These are phyloP conservation scores for Serpula lacrymans DNA, from an alignment of 768 basidiomycete species.

Conservation along the genomic window DNA sequence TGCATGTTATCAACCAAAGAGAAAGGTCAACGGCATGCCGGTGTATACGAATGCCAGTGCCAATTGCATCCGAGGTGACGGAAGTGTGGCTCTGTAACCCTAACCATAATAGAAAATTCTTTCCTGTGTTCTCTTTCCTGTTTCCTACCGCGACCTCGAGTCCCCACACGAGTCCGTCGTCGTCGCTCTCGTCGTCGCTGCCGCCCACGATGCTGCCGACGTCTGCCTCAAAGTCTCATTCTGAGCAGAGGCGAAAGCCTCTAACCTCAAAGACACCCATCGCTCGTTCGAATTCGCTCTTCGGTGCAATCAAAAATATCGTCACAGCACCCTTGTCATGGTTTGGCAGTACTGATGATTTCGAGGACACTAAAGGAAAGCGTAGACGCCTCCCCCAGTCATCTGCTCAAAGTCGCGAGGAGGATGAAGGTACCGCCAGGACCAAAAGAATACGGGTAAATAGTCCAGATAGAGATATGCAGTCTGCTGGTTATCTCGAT, in stretches of 20 bases:
- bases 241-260: slow-evolving; percentile 20
- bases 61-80: no score
- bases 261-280: slow-evolving; percentile 31
- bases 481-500: slow-evolving; percentile 46
- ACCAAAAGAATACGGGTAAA: slow-evolving; percentile 52
- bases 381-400: slow-evolving; percentile 43
- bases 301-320: slow-evolving; percentile 62
- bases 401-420: slow-evolving; percentile 20
- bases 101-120: no score
- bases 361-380: slow-evolving; percentile 50
- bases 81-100: no score
- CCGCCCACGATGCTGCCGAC: slow-evolving; percentile 11
- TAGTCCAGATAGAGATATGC: slow-evolving; percentile 42
- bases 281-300: slow-evolving; percentile 54
- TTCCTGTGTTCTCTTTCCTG: no score
- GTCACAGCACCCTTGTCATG: slow-evolving; percentile 58
- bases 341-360: slow-evolving; percentile 52
- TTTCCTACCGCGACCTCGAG: no score
- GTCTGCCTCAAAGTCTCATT: slow-evolving; percentile 21
- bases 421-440: slow-evolving; percentile 30
- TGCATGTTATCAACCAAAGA: no score
- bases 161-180: no score
- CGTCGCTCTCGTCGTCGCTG: slow-evolving; percentile 10
- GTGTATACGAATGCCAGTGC: no score
- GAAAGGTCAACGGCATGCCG: no score